Percentiles rank a stretch among this genome's conserved stretches.
Evolutionary conservation across 345 rosid species (phyloP).

Genomic region (Melaleuca alternifolia): DNA sequence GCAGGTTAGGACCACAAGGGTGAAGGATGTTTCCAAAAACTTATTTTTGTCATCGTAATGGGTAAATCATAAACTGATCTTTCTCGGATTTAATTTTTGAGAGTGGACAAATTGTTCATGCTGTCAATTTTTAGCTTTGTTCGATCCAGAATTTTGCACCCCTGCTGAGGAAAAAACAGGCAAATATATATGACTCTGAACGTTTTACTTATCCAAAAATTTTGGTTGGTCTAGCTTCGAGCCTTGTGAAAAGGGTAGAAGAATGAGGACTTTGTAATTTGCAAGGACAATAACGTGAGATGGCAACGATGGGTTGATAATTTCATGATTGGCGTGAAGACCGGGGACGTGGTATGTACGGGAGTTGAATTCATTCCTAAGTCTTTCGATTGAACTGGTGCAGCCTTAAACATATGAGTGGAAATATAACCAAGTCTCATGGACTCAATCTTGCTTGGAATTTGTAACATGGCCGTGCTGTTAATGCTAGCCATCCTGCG

Average conservation of each 20-base stretch:
- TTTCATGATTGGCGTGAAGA: not conserved
- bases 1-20: not conserved
- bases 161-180: not conserved
- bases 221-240: not conserved
- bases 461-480: rapidly evolving
- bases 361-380: rapidly evolving
- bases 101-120: not conserved
- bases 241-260: not conserved
- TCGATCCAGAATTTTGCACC: not conserved
- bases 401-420: not conserved
- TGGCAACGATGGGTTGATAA: not conserved
- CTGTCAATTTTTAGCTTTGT: not conserved
- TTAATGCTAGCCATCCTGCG: not conserved
- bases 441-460: not conserved
- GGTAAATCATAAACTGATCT: not conserved
- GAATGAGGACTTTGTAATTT: not conserved
- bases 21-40: not conserved
- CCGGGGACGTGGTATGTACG: too few relatives aligned
- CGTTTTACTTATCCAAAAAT: not conserved
- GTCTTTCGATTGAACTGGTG: not conserved
- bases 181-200: not conserved
- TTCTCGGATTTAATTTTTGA: not conserved
- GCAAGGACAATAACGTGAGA: not conserved
- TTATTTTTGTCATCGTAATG: not conserved
- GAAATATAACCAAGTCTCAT: too few relatives aligned